Conservation (phyloP, 208 protist genomes). For the Crithidia thermophila region DNA sequence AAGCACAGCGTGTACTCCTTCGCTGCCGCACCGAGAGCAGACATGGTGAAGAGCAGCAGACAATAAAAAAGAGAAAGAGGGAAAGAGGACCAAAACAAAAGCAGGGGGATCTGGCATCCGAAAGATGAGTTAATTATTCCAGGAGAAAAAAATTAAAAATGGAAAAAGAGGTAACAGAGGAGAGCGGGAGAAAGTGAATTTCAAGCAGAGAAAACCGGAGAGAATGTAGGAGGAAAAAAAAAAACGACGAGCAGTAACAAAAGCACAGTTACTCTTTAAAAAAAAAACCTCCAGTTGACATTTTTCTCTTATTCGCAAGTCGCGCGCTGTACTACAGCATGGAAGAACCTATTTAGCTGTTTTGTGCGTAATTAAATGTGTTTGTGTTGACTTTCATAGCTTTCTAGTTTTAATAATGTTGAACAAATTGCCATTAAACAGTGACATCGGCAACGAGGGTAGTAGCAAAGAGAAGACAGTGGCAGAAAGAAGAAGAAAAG, state of each 20-base stretch:
- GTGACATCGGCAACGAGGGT: background rate
- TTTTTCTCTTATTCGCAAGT: too few species aligned
- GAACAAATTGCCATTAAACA: too few species aligned
- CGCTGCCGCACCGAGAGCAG: background rate
- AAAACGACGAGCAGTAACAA: background rate
- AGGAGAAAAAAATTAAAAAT: constrained; percentile 9
- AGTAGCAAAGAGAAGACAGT: background rate
- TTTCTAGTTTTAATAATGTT: too few species aligned
- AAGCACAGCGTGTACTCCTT: constrained; percentile 18
- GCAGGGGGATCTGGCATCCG: too few species aligned
- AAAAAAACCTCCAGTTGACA: too few species aligned
- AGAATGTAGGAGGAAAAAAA: background rate
- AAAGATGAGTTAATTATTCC: background rate
- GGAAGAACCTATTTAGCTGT: too few species aligned
- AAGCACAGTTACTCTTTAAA: background rate
- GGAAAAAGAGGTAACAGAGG: background rate
- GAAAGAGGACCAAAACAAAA: background rate
- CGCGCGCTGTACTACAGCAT: too few species aligned
- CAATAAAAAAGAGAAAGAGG: background rate
- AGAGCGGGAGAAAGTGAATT: background rate
- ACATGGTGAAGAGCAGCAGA: background rate
- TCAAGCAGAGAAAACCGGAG: background rate
- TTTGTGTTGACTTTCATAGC: too few species aligned
- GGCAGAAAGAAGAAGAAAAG: background rate
- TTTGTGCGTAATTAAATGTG: too few species aligned